Evolutionary conservation across 2,329 filamentous ascomycete genomes (phyloP).

Genomic region (Scedosporium minutisporum): DNA sequence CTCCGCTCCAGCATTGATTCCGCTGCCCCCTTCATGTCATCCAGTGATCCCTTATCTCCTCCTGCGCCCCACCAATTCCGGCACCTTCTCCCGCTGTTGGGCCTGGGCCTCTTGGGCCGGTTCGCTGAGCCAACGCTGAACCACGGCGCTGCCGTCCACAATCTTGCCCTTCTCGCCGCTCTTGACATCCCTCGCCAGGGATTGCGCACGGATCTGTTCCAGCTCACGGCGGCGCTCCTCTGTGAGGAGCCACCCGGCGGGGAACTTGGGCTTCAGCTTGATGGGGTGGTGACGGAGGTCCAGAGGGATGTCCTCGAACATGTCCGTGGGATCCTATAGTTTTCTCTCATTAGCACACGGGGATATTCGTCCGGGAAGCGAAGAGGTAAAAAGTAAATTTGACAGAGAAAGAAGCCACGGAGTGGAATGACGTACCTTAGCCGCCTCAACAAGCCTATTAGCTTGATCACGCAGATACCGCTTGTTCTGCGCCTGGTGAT

Average conservation of each 20-base stretch:
- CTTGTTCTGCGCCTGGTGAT: slow-evolving; percentile 92
- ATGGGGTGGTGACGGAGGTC: slow-evolving; percentile 72
- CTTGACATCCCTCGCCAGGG: slow-evolving; percentile 42
- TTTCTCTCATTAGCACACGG: background rate
- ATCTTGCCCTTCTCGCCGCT: slow-evolving; percentile 43
- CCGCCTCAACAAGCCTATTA: slow-evolving; percentile 60
- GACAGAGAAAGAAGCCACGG: background rate
- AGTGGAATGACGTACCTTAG: slow-evolving; percentile 42
- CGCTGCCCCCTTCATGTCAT: background rate
- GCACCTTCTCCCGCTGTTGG: slow-evolving; percentile 14
- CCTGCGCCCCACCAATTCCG: slow-evolving; percentile 17
- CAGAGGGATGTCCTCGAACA: slow-evolving; percentile 80
- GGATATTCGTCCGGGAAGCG: background rate
- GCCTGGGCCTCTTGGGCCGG: slow-evolving; percentile 14
- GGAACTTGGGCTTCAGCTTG: slow-evolving; percentile 62
- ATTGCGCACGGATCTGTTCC: slow-evolving; percentile 45
- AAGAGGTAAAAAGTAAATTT: background rate
- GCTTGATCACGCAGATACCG: slow-evolving; percentile 79
- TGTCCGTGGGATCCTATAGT: slow-evolving; percentile 58
- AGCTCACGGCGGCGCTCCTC: slow-evolving; percentile 57
- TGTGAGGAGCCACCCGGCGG: slow-evolving; percentile 74
- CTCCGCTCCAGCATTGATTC: background rate
- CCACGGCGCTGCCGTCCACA: slow-evolving; percentile 40
- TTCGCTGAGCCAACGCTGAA: background rate
- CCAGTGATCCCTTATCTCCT: background rate